Percentiles rank a stretch among this genome's conserved stretches.
phyloP scores from a whole-genome alignment of 805 yeast species.

The Ogataea nitratoaversa region DNA sequence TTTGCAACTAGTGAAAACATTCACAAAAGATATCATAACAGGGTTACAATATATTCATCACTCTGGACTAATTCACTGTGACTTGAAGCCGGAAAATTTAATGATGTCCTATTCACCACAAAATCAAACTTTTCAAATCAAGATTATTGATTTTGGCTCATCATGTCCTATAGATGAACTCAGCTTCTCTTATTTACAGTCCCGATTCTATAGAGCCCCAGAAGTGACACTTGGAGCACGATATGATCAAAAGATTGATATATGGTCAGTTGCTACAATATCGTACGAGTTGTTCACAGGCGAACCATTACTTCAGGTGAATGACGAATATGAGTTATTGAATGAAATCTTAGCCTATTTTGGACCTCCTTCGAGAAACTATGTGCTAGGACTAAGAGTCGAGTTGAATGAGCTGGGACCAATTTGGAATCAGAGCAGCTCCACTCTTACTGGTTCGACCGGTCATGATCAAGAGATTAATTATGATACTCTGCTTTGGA shows the following conservation, averaged over 20 bases:
- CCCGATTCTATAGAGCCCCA: conserved; percentile 76
- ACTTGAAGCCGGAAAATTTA: conserved; percentile 81
- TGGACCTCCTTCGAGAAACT: conserved; percentile 42
- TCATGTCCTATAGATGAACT: conserved; percentile 45
- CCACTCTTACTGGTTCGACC: background rate
- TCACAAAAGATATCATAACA: conserved; percentile 51
- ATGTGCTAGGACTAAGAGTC: conserved; percentile 37
- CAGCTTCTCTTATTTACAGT: conserved; percentile 49
- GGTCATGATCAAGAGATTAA: conserved; percentile 8
- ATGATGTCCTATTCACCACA: conserved; percentile 39
- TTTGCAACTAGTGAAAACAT: conserved; percentile 34
- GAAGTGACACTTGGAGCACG: conserved; percentile 68
- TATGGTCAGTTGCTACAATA: conserved; percentile 96
- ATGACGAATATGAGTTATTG: conserved; percentile 45
- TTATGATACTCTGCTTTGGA: conserved; percentile 33
- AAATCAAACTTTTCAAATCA: conserved; percentile 33
- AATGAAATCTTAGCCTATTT: conserved; percentile 39
- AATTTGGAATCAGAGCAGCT: conserved; percentile 21
- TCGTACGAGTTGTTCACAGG: conserved; percentile 79
- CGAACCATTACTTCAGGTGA: conserved; percentile 43
- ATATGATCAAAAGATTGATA: conserved; percentile 49
- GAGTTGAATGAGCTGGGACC: conserved; percentile 35
- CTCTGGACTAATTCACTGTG: conserved; percentile 69
- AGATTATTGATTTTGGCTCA: conserved; percentile 79
- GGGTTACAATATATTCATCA: conserved; percentile 61